Evolutionary conservation across 805 yeast species (phyloP), one percentile per base, ranked within the genome.

Genomic region (Sporopachydermia lactativora): DNA sequence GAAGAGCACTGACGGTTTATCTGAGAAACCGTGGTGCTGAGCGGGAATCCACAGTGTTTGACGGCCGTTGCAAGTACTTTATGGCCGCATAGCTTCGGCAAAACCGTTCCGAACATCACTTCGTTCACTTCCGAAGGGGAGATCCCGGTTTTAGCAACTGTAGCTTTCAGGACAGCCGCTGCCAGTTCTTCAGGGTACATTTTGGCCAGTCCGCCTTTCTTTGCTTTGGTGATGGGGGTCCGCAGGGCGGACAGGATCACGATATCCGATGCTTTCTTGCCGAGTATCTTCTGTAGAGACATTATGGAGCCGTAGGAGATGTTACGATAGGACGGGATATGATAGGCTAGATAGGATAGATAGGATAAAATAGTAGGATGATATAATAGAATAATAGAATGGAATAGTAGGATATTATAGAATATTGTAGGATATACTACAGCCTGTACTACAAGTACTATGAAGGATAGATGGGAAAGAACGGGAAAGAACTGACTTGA

Each of bases 1-100:
- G 65, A 61, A 15, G 64, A 58, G 43, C 67, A 62, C 43, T 62
- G 66, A 41, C 66, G 47, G 45, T 62, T 61, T 34, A 59, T 44
- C 6, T 66, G 60, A 39, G 55, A 59, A 19, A 60, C 51, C 3
- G 65, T 60, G 14, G 65, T 60, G 14, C 49, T 42, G 17, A 49
- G 45, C 3, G 64, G 65, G 43, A 61, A 59, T 6, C 62, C 64
- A 16, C 49, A 52, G 3, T 54, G 41, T 40, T 59, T 61, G 34
- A 57, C 52, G 8, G 65, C 65, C 39, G 59, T 42, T 1, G 65
- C 64, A 15, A 57, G 49, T 2, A 60, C 60, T 48, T 61, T 62
- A 37, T 60, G 65, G 4, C 66, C 66, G 11, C 65, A 65, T 17
- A 60, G 44, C 4, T 57, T 54, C 45, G 58, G 65, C 40, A 61